phyloP scores from a whole-genome alignment of 305 asterid species.

The Caryopteris hybrid region DNA sequence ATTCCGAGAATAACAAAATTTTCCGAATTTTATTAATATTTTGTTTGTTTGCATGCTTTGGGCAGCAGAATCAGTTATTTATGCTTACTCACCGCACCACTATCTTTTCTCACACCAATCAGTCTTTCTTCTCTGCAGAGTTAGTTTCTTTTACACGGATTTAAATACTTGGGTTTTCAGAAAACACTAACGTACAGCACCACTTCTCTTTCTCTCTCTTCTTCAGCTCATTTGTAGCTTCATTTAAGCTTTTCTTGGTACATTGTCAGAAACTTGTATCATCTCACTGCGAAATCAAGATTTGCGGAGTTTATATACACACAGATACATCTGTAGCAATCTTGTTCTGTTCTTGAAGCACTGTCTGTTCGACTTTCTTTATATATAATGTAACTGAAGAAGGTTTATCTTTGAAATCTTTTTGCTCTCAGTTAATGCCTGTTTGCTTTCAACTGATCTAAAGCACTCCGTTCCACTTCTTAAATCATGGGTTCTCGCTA shows the following conservation, averaged over 20 bases:
- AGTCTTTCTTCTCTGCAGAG: slow-evolving; percentile 20
- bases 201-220: slow-evolving; percentile 22
- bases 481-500: slow-evolving; percentile 55
- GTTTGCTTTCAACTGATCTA: slow-evolving; percentile 28
- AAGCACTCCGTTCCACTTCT: slow-evolving; percentile 19
- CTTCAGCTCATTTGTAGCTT: slow-evolving; percentile 27
- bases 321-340: background rate
- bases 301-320: slow-evolving; percentile 2
- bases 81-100: slow-evolving; percentile 53
- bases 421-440: slow-evolving; percentile 24
- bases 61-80: slow-evolving; percentile 37
- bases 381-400: slow-evolving; percentile 35
- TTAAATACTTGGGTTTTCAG: too few species aligned
- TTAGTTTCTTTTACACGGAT: too few species aligned
- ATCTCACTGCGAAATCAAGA: slow-evolving; percentile 19
- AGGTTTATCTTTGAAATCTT: slow-evolving; percentile 19
- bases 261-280: slow-evolving; percentile 19
- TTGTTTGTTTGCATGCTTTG: slow-evolving; percentile 25
- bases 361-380: slow-evolving; percentile 6
- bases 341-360: background rate
- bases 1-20: background rate
- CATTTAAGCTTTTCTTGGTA: slow-evolving; percentile 18
- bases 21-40: slow-evolving; percentile 18
- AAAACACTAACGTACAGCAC: slow-evolving; percentile 13
- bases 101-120: slow-evolving; percentile 37